A percentile compares a stretch with the other conserved stretches of the same genome.
Evolutionary conservation across 2,329 filamentous ascomycete genomes (phyloP).

Genomic region (Aspergillus felis): DNA sequence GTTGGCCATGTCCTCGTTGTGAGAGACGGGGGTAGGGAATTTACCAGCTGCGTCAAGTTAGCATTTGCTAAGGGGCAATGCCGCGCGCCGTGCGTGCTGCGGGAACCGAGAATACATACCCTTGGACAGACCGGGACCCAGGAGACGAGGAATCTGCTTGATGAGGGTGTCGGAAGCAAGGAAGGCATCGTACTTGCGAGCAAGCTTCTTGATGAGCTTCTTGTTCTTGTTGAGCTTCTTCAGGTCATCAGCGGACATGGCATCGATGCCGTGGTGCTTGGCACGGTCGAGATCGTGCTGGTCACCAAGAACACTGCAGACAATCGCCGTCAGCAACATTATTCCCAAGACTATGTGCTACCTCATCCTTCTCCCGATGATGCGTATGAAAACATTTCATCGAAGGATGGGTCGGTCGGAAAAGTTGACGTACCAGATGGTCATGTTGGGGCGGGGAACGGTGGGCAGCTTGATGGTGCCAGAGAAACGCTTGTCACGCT

Average conservation of each 20-base stretch:
- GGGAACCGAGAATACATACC: conserved; percentile 51
- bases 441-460: conserved; percentile 87
- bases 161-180: conserved; percentile 94
- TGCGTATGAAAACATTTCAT: background rate
- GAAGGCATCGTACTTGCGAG: conserved; percentile 99
- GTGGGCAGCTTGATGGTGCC: conserved; percentile 94
- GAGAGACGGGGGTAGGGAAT: conserved; percentile 98
- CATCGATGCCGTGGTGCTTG: conserved; percentile 97
- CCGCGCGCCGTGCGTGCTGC: background rate
- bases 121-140: conserved; percentile 98
- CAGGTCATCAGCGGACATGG: conserved; percentile 97
- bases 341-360: conserved; percentile 1
- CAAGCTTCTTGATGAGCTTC: conserved; percentile 99
- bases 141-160: conserved; percentile 99
- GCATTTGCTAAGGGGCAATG: conserved; percentile 7
- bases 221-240: conserved; percentile 99
- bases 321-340: conserved; percentile 12
- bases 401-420: conserved; percentile 3
- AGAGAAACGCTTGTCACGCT: conserved; percentile 99
- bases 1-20: conserved; percentile 85
- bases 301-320: conserved; percentile 71
- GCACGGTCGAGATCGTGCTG: conserved; percentile 99
- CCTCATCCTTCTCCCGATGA: background rate
- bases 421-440: conserved; percentile 62
- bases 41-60: conserved; percentile 72